These are phyloP conservation scores for Carallia pectinifolia DNA, from an alignment of 345 rosid species.

Conservation along the genomic window DNA sequence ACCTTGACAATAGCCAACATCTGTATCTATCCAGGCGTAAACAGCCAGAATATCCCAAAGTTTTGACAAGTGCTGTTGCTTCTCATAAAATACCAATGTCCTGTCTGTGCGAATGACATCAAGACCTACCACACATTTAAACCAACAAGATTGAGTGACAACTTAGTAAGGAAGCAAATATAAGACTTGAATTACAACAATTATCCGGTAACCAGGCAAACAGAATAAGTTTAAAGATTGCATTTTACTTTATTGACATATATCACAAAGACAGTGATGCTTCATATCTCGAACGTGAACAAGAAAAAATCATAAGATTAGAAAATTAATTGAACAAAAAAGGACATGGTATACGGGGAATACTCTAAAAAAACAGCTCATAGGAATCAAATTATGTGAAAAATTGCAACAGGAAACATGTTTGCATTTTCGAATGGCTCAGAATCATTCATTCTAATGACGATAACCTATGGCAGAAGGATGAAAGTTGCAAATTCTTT, in stretches of 20 bases:
- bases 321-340: too few species aligned
- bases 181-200: neutral
- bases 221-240: neutral
- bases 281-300: neutral
- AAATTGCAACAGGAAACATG: neutral
- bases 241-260: neutral
- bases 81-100: conserved; percentile 80
- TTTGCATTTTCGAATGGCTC: neutral
- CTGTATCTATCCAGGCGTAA: conserved; percentile 93
- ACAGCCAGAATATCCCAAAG: conserved; percentile 96
- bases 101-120: conserved; percentile 96
- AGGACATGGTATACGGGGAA: too few species aligned
- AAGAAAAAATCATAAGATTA: neutral
- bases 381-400: neutral
- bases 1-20: conserved; percentile 95
- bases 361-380: neutral
- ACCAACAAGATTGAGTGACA: conserved; percentile 11
- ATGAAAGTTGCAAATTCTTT: neutral
- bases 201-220: neutral
- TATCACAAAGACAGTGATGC: neutral
- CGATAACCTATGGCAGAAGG: neutral
- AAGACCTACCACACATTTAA: conserved; percentile 52
- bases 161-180: neutral
- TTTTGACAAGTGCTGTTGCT: conserved; percentile 80
- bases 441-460: neutral